Percentiles rank a stretch among this genome's conserved stretches.
Evolutionary conservation across 306 rosid genomes (phyloP).

Genomic region (Cucumis sativus): DNA sequence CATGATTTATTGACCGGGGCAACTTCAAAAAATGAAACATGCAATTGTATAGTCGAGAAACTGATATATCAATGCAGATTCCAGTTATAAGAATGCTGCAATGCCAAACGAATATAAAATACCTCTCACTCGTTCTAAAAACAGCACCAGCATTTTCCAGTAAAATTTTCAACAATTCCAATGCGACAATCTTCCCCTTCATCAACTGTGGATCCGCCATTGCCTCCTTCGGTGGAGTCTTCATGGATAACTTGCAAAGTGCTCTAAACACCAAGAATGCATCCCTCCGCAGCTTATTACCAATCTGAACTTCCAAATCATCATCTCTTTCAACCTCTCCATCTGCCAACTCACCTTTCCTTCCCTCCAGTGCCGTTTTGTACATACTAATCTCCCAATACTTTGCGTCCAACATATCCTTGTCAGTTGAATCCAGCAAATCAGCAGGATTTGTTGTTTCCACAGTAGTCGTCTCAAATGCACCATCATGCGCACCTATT

Average conservation of each 20-base stretch:
- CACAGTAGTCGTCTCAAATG: slow-evolving; percentile 84
- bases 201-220: slow-evolving; percentile 69
- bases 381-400: slow-evolving; percentile 99
- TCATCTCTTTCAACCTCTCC: slow-evolving; percentile 92
- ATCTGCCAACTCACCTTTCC: slow-evolving; percentile 86
- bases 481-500: slow-evolving; percentile 80
- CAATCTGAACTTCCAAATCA: slow-evolving; percentile 98
- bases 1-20: not conserved
- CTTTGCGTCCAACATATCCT: slow-evolving; percentile 98
- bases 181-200: slow-evolving; percentile 96
- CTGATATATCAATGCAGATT: not conserved
- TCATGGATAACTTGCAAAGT: slow-evolving; percentile 93
- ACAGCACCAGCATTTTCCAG: slow-evolving; percentile 98
- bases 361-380: slow-evolving; percentile 91
- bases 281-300: slow-evolving; percentile 89
- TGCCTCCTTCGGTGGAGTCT: slow-evolving; percentile 92
- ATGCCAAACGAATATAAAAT: slow-evolving; percentile 9
- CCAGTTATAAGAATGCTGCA: not conserved
- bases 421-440: slow-evolving; percentile 91
- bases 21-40: not conserved
- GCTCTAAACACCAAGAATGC: slow-evolving; percentile 96
- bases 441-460: slow-evolving; percentile 94
- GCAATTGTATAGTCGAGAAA: not conserved
- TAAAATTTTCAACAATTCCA: slow-evolving; percentile 90
- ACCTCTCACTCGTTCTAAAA: slow-evolving; percentile 97